Base-by-base conservation (phyloP, 2,329 filamentous ascomycete species). In the Bipolaris zeicola region DNA sequence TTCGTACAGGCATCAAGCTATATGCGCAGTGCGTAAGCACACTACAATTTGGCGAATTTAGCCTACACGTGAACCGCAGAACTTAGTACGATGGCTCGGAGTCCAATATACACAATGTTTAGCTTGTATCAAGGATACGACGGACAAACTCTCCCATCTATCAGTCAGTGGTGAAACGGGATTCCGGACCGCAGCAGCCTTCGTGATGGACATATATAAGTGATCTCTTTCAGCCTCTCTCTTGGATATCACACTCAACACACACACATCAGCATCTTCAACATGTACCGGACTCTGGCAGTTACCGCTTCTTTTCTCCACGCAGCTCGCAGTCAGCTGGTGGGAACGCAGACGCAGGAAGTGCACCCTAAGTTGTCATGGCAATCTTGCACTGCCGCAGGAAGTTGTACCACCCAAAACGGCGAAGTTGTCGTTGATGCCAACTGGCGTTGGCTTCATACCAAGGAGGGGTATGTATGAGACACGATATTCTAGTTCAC, bases 381-480 rank as follows among this genome's bases (percentile, higher is more conserved):
- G 65, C 68, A 77, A 58, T 62, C 55, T 26, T 79, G 77, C 54
- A 76, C 75, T 11, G 66, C 69, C 3, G 72, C 70, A 38, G 74
- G 56, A n/a, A 70, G 68, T 52, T 79, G 77, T 50, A 70, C 67
- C 13, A 71, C 60, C 13, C 64, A 74, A 34, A 66, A 68, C 28
- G 75, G 70, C 18, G 64, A 74, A 36, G 62, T 79, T 39, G 72
- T 75, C 6, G 68, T 80, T 11, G 78, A 80, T 52, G 70, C 77
- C 44, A 81, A 81, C 68, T 82, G 80, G 79, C 78, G 79, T 52
- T 82, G 79, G 80, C 67, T 79, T 16, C 79, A 82, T 66, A 68
- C 69, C 22, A 76, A 70, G 47, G 67, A 62, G 39, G 77, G 62
- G 62, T 61, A 55, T 24, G 16, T 33, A 11, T 13, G 11, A 22